Evolutionary conservation across 2,329 filamentous ascomycete species (phyloP).

Genomic region (Colletotrichum musicola): DNA sequence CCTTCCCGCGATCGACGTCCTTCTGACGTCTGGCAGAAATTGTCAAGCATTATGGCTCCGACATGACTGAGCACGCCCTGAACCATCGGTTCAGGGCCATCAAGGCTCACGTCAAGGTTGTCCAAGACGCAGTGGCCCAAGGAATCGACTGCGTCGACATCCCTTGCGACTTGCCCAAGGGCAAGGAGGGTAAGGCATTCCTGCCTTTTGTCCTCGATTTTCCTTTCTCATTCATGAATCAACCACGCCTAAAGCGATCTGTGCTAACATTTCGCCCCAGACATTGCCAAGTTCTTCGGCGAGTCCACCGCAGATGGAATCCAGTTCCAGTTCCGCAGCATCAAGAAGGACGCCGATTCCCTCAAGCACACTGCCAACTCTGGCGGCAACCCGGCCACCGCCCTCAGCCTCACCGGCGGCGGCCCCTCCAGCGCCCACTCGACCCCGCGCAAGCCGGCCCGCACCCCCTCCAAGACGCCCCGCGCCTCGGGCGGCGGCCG

Average conservation of each 20-base stretch:
- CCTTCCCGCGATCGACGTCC: slow-evolving; percentile 7
- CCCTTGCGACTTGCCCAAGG: slow-evolving; percentile 50
- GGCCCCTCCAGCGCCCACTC: slow-evolving; percentile 43
- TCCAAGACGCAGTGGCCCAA: slow-evolving; percentile 50
- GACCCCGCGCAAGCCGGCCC: slow-evolving; percentile 44
- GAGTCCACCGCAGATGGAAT: slow-evolving; percentile 69
- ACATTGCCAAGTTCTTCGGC: slow-evolving; percentile 71
- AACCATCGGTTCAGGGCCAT: slow-evolving; percentile 66
- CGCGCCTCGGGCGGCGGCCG: slow-evolving; percentile 34
- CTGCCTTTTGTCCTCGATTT: not conserved
- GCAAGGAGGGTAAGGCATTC: slow-evolving; percentile 55
- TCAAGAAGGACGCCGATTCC: slow-evolving; percentile 65
- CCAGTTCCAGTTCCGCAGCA: slow-evolving; percentile 70
- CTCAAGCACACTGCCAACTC: slow-evolving; percentile 59
- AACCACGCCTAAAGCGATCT: not conserved
- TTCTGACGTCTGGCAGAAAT: slow-evolving; percentile 55
- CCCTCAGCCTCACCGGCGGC: slow-evolving; percentile 47
- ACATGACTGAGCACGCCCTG: slow-evolving; percentile 60
- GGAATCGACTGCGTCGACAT: slow-evolving; percentile 60
- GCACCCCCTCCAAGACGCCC: slow-evolving; percentile 30
- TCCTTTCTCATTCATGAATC: not conserved
- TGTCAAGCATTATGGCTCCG: slow-evolving; percentile 61
- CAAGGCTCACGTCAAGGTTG: slow-evolving; percentile 55
- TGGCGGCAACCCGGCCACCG: slow-evolving; percentile 60
- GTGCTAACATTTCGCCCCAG: slow-evolving; percentile 48